Percentiles rank a stretch among this genome's conserved stretches.
phyloP scores from a whole-genome alignment of 768 basidiomycete genomes.

The Termitomyces sp. region DNA sequence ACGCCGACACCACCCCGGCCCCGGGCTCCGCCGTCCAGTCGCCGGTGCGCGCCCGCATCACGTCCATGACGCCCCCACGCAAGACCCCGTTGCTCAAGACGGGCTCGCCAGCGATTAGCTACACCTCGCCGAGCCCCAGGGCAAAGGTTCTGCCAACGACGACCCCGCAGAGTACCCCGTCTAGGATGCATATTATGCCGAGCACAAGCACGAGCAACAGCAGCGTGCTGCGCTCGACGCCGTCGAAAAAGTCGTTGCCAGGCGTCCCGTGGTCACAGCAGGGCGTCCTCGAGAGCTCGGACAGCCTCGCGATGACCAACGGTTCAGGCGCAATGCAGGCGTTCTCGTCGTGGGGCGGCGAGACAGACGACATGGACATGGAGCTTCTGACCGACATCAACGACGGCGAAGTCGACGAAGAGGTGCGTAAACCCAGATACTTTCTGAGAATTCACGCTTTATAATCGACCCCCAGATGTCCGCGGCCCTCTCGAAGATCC shows the following conservation, averaged over 20 bases:
- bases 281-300: conserved; percentile 6
- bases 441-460: too few relatives aligned
- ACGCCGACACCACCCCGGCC: conserved; percentile 9
- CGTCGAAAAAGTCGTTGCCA: conserved; percentile 8
- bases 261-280: conserved; percentile 11
- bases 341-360: conserved; percentile 41
- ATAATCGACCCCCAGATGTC: too few relatives aligned
- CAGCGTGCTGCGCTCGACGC: neutral
- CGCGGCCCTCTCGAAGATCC: conserved; percentile 32
- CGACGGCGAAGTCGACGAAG: conserved; percentile 64
- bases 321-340: conserved; percentile 26
- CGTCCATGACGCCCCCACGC: conserved; percentile 39
- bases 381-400: conserved; percentile 68
- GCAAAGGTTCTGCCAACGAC: conserved; percentile 23
- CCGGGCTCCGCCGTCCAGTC: conserved; percentile 14
- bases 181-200: conserved; percentile 9
- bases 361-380: conserved; percentile 38
- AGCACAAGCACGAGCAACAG: neutral
- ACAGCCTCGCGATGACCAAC: conserved; percentile 17
- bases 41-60: conserved; percentile 31
- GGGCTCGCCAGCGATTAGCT: conserved; percentile 31
- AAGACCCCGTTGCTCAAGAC: conserved; percentile 22
- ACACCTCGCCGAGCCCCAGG: conserved; percentile 39
- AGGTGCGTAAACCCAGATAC: conserved; percentile 41
- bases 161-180: conserved; percentile 29